Percentiles rank a stretch among this genome's conserved stretches.
Evolutionary conservation across 192 early-diverging fungal genomes (phyloP).

Genomic region (Funneliformis geosporum): DNA sequence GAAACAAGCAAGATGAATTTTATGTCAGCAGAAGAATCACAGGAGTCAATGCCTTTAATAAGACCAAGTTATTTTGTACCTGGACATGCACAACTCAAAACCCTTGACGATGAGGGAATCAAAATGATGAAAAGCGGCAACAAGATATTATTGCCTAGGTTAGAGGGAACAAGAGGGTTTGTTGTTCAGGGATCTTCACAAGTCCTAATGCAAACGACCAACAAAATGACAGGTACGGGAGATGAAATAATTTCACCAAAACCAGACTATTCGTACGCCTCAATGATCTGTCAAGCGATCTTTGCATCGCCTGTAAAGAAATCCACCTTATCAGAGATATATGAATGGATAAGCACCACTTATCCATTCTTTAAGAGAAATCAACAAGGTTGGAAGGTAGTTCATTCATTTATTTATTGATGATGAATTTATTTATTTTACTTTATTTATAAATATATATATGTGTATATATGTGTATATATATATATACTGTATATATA

Average conservation of each 20-base stretch:
- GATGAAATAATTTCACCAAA: not conserved
- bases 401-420: too few species aligned
- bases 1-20: not conserved
- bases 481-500: too few species aligned
- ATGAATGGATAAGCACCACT: not conserved
- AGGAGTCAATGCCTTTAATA: not conserved
- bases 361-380: not conserved
- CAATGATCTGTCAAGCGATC: conserved; percentile 3
- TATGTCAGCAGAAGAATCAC: not conserved
- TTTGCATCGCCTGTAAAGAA: not conserved
- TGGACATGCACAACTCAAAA: not conserved
- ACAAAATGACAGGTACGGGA: not conserved
- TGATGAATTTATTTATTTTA: not conserved
- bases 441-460: not conserved
- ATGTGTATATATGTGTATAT: not conserved
- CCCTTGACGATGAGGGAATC: not conserved
- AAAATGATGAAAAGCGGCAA: not conserved
- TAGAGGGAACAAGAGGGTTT: not conserved
- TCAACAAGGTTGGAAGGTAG: conserved; percentile 1
- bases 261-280: conserved; percentile 4
- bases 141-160: not conserved
- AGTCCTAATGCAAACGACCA: not conserved
- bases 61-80: not conserved
- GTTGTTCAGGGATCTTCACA: not conserved
- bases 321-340: not conserved